Evolutionary conservation across 192 early-diverging fungal genomes (phyloP), one percentile per base, ranked within the genome.

Genomic region (Coemansia sp.): DNA sequence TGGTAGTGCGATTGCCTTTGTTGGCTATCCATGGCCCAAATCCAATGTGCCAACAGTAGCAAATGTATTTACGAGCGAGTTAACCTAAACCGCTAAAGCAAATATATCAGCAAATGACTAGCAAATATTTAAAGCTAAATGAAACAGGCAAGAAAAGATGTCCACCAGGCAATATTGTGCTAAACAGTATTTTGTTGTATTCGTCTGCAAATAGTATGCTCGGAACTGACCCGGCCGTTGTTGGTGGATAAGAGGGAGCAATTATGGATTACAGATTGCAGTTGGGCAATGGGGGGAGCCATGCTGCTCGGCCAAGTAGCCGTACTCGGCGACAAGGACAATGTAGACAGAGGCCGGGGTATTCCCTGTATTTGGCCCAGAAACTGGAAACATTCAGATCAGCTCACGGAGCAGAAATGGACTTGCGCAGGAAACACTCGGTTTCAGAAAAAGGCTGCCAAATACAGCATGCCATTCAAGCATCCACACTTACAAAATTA

Each of bases 1-100:
- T 43, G 21, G 45, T 75, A 70, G 49, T 75, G 65, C 37, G 66
- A 65, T 58, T 63, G 56, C n/a, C 50, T 22, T 39, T 41, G 73
- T 51, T 66, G 60, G 32, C 48, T 73, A 47, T 63, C 67, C 73
- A 75, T 75, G 1, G 41, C 3, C 14, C 25, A 14, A 2, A n/a
- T 17, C 17, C 7, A 41, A 14, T 15, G 58, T 47, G 58, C 58
- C 2, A 12, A 45, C 17, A 22, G n/a, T 21, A 45, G 12, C 15
- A 37, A 60, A 60, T 38, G 2, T n/a, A 39, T 45, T 45, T n/a
- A 38, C 35, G 56, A n/a, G 41, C 41, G 11, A n/a, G 41, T 35
- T 45, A n/a, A n/a, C 41, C 41, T 45, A 45, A 15, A 45, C 32
- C 8, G 41, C 41, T 45, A 45, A 15, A 15, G 11, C 14, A 45